A percentile compares a stretch with the other conserved stretches of the same genome.
phyloP scores from a whole-genome alignment of 805 yeast species.

The Lachancea sp. region DNA sequence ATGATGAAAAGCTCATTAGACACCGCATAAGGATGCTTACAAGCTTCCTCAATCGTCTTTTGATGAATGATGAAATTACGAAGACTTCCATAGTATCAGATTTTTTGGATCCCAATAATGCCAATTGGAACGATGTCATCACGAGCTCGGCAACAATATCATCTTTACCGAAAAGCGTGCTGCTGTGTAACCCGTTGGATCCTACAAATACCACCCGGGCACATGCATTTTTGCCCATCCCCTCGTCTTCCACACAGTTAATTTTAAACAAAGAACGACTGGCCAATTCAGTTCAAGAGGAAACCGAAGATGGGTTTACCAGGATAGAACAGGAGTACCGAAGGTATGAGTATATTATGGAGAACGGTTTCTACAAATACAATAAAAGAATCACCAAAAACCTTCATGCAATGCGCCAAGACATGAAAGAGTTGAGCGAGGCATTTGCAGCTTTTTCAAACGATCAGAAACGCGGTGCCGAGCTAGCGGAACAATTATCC shows the following conservation, averaged over 20 bases:
- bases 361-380: slow-evolving; percentile 27
- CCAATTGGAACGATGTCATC: slow-evolving; percentile 32
- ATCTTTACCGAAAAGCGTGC: slow-evolving; percentile 27
- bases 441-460: slow-evolving; percentile 23
- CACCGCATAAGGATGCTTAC: slow-evolving; percentile 33
- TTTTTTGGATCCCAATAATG: slow-evolving; percentile 31
- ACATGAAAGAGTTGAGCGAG: slow-evolving; percentile 25
- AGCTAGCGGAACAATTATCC: slow-evolving; percentile 24
- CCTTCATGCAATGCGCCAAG: slow-evolving; percentile 20
- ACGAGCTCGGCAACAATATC: slow-evolving; percentile 32
- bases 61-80: slow-evolving; percentile 24
- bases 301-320: slow-evolving; percentile 20
- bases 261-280: slow-evolving; percentile 17
- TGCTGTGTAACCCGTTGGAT: slow-evolving; percentile 33
- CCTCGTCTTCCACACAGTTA: slow-evolving; percentile 23
- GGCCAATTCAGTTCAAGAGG: slow-evolving; percentile 6
- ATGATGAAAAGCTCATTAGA: slow-evolving; percentile 32
- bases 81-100: slow-evolving; percentile 30
- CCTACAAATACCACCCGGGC: slow-evolving; percentile 32
- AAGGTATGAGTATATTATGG: slow-evolving; percentile 23
- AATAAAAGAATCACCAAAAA: slow-evolving; percentile 26
- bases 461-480: slow-evolving; percentile 21
- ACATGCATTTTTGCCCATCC: slow-evolving; percentile 31
- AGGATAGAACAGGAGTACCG: slow-evolving; percentile 28
- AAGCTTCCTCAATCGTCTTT: slow-evolving; percentile 28